Percentiles rank a stretch among this genome's conserved stretches.
These are phyloP conservation scores for Russula virescens DNA, from an alignment of 768 basidiomycete genomes.

Conservation along the genomic window DNA sequence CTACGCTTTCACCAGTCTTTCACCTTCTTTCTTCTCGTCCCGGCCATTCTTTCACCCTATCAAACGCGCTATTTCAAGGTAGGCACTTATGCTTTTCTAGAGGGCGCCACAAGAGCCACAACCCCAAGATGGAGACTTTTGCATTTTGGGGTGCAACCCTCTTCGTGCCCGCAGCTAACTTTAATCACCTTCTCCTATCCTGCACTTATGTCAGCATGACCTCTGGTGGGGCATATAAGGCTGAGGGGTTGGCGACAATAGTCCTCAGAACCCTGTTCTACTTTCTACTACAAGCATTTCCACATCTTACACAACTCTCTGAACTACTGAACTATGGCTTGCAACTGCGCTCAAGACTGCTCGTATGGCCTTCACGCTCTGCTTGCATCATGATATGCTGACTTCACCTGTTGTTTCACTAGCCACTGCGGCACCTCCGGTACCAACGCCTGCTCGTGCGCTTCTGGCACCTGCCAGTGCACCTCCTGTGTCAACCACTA, in stretches of 20 bases:
- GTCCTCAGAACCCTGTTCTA: neutral
- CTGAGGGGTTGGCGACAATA: no score
- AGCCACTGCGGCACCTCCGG: constrained; percentile 9
- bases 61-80: neutral
- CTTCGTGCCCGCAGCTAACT: no score
- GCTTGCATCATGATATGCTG: neutral
- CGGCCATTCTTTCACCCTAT: no score
- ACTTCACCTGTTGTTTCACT: neutral
- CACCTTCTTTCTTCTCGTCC: no score
- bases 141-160: no score
- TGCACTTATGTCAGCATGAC: neutral
- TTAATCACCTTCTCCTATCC: neutral
- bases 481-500: constrained; percentile 14
- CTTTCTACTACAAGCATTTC: neutral
- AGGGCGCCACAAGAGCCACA: neutral
- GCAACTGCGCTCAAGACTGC: constrained; percentile 9
- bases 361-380: neutral
- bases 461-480: constrained; percentile 13
- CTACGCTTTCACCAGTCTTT: no score
- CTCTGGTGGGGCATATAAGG: constrained; percentile 2
- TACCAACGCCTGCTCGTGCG: constrained; percentile 10
- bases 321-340: constrained; percentile 6
- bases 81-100: neutral
- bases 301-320: neutral
- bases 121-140: no score